Conservation (phyloP, 331 rosid genomes). For the Cydonia oblonga region DNA sequence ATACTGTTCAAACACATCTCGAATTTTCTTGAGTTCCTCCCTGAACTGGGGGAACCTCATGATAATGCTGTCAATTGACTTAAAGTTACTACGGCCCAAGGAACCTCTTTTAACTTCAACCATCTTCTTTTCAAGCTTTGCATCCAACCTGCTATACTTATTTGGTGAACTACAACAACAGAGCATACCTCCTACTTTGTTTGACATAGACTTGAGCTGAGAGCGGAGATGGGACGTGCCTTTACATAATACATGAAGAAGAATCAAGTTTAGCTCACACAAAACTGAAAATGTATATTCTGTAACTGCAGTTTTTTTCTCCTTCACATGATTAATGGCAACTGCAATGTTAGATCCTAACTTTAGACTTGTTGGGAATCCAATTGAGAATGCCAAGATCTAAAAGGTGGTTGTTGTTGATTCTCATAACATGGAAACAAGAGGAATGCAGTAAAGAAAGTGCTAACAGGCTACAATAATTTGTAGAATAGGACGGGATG, state of each 20-base stretch:
- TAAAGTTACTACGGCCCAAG: conserved; percentile 34
- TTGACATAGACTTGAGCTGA: conserved; percentile 28
- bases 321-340: background rate
- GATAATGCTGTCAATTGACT: conserved; percentile 62
- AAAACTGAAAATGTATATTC: background rate
- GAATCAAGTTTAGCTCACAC: conserved; percentile 12
- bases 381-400: background rate
- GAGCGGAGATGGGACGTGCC: conserved; percentile 28
- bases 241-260: conserved; percentile 21
- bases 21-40: conserved; percentile 47
- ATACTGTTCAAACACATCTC: conserved; percentile 60
- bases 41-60: conserved; percentile 66
- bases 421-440: background rate
- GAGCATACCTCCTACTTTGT: conserved; percentile 46
- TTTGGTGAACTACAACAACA: conserved; percentile 28
- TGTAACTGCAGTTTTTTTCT: background rate
- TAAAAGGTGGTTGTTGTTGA: background rate
- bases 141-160: conserved; percentile 53
- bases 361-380: background rate
- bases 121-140: conserved; percentile 53
- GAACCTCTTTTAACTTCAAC: conserved; percentile 45
- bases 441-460: background rate
- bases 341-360: background rate
- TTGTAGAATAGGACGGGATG: too few species aligned
- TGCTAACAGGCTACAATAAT: background rate